phyloP scores from a whole-genome alignment of 257 asterid species.

The Solanum neorickii region DNA sequence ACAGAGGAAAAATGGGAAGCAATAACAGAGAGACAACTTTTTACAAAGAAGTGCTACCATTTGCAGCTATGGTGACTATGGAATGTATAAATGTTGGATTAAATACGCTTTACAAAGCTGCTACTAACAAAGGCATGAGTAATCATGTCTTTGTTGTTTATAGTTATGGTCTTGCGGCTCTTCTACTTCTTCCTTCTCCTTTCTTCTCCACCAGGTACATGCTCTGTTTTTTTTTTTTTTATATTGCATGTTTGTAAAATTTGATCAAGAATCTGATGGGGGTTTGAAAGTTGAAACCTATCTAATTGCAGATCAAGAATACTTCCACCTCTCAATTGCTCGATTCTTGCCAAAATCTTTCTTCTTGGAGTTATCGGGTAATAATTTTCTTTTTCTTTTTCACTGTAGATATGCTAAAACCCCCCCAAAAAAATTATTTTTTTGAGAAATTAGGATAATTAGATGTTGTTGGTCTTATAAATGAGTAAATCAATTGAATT shows the following conservation, averaged over 20 bases:
- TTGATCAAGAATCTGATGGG: background rate
- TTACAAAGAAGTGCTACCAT: conserved; percentile 44
- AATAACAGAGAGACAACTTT: background rate
- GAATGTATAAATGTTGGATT: conserved; percentile 69
- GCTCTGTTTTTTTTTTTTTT: background rate
- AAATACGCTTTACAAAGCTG: conserved; percentile 73
- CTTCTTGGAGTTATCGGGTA: conserved; percentile 77
- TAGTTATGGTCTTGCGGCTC: conserved; percentile 67
- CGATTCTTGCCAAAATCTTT: conserved; percentile 41
- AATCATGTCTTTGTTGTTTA: conserved; percentile 67
- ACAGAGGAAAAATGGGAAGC: background rate
- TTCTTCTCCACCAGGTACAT: conserved; percentile 47
- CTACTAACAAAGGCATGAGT: conserved; percentile 60
- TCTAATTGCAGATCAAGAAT: conserved; percentile 33
- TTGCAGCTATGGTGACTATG: conserved; percentile 50
- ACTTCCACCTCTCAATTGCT: conserved; percentile 43
- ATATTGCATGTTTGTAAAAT: background rate
- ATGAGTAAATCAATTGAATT: background rate
- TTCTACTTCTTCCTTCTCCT: conserved; percentile 51
- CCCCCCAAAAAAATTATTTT: no score
- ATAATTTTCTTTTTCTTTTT: background rate
- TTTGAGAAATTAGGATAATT: background rate
- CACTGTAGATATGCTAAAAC: background rate
- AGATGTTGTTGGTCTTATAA: background rate
- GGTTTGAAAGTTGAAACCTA: background rate